Base-by-base conservation (phyloP, 352 stramenopile species). In the Phytophthora chlamydospora region DNA sequence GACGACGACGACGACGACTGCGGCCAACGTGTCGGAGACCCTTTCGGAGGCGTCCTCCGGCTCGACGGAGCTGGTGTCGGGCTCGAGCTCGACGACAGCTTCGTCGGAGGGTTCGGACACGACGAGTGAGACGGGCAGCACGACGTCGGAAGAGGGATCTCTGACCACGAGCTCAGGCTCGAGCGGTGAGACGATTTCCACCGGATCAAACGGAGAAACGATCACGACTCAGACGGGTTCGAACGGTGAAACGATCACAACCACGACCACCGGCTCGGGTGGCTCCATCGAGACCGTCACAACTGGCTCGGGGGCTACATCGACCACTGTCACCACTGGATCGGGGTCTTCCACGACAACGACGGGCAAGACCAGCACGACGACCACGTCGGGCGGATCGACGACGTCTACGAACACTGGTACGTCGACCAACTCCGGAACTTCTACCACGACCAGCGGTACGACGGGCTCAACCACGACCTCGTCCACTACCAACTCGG, bases 11-110 rank as follows among this genome's bases (percentile, higher is more conserved):
- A 66, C 62, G 24, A 71, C 58, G 17, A 68, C 63, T 17, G 42
- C 68, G 8, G 29, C 49, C 11, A 65, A 73, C 42, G 39, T 60
- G 21, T 67, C 68, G 44, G 68, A 73, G 16, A 73, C 56, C 9
- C 8, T 75, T 12, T 61, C 61, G 6, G 61, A 71, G 34, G 66
- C 66, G 27, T 58, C 56, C 1, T 52, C 45, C 7, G 45, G 45
- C 14, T 58, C 21, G 21, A 24, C 21, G 21, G 21, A 24, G 21
- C 21, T 24, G 21, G 21, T 24, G 21, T 24, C 21, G 21, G 21
- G 39, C 33, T 72, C 63, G 24, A 62, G 36, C 40, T 59, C 53
- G 11, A 45, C 52, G 9, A 38, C 38, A 16, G 29, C 13, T 35
- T 56, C 48, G 14, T 62, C 55, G 8, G 39, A 53, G n/a, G 46